phyloP scores from a whole-genome alignment of 352 stramenopile species.

The Globisporangium barbulae region DNA sequence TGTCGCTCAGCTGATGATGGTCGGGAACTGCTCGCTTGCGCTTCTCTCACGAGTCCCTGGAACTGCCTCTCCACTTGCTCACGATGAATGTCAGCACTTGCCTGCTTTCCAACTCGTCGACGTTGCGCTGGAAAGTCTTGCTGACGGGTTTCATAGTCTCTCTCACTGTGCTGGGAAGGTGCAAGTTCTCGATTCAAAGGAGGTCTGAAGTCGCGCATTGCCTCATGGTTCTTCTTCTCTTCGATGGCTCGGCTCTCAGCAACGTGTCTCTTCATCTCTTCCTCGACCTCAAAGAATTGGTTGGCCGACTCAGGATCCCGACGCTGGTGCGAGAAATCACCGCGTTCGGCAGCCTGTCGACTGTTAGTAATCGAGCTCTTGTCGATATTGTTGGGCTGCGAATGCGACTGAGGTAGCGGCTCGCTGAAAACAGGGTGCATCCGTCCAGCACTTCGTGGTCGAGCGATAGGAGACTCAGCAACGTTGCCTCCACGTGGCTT shows the following conservation, averaged over 20 bases:
- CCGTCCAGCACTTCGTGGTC: not conserved
- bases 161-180: not conserved
- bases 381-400: not conserved
- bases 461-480: not conserved
- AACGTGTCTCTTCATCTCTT: conserved; percentile 4
- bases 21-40: not conserved
- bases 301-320: not conserved
- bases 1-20: conserved; percentile 3
- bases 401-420: not conserved
- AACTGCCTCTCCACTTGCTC: conserved; percentile 15
- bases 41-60: conserved; percentile 10
- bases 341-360: not conserved
- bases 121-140: conserved; percentile 1
- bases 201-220: not conserved
- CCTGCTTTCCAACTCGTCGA: not conserved
- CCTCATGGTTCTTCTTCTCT: not conserved
- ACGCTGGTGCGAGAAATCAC: conserved; percentile 1
- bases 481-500: conserved; percentile 1
- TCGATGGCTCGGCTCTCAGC: not conserved
- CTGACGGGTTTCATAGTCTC: conserved; percentile 7
- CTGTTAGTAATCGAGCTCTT: not conserved
- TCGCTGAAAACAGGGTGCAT: not conserved
- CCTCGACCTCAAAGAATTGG: not conserved
- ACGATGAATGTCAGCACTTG: conserved; percentile 1
- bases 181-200: not conserved